Conservation (phyloP, 108 stramenopile species). For the Pelagomonas calceolata region DNA sequence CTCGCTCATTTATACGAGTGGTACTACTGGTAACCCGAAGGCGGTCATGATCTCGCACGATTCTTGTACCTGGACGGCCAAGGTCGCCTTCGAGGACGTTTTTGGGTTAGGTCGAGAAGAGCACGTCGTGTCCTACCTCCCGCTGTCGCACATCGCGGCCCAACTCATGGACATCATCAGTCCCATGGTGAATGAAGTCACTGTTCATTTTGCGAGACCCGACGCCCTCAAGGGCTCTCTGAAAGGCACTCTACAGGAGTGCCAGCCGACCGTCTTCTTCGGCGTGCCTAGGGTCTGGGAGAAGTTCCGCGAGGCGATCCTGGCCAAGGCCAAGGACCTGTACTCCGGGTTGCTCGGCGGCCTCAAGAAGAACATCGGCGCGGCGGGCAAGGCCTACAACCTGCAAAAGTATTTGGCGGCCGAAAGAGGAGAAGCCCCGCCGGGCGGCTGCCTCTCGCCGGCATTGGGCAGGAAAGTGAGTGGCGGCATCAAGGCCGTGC, state of each 20-base stretch:
- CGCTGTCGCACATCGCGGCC: slow-evolving; percentile 39
- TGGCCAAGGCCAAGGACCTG: slow-evolving; percentile 37
- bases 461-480: no score
- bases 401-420: slow-evolving; percentile 15
- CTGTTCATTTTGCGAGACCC: slow-evolving; percentile 41
- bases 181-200: slow-evolving; percentile 24
- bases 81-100: slow-evolving; percentile 1
- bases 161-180: slow-evolving; percentile 16
- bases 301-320: slow-evolving; percentile 57
- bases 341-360: slow-evolving; percentile 36
- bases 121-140: slow-evolving; percentile 31
- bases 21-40: slow-evolving; percentile 71
- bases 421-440: no score
- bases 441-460: no score
- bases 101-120: slow-evolving; percentile 4
- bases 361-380: slow-evolving; percentile 38
- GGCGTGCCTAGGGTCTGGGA: slow-evolving; percentile 58
- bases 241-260: slow-evolving; percentile 31
- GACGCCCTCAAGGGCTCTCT: slow-evolving; percentile 51
- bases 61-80: slow-evolving; percentile 50
- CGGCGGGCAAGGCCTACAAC: slow-evolving; percentile 42
- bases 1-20: slow-evolving; percentile 64
- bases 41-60: slow-evolving; percentile 72
- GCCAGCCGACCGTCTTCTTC: slow-evolving; percentile 48
- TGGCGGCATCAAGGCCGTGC: no score